phyloP scores from a whole-genome alignment of 148 eudicot genomes.

The Silene latifolia region DNA sequence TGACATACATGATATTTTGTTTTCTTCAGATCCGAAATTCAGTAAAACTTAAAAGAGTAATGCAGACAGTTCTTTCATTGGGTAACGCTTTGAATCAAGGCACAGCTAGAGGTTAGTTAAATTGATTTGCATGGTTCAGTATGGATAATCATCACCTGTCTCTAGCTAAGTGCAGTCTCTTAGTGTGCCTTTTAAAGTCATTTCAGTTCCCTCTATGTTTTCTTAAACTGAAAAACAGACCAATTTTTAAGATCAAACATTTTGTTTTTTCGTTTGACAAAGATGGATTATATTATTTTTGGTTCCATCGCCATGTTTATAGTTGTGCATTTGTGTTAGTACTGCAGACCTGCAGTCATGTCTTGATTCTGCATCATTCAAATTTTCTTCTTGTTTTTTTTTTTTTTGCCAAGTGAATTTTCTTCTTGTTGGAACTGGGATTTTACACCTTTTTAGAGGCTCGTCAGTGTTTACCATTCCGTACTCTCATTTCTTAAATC shows the following conservation, averaged over 20 bases:
- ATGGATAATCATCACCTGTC: neutral
- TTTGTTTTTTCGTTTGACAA: neutral
- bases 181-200: neutral
- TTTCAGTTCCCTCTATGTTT: neutral
- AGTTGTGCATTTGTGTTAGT: neutral
- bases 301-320: neutral
- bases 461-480: neutral
- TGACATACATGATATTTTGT: constrained; percentile 18
- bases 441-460: neutral
- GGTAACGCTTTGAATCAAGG: constrained; percentile 97
- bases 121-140: neutral
- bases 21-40: constrained; percentile 73
- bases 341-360: neutral
- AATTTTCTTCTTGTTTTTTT: neutral
- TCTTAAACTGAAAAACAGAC: neutral
- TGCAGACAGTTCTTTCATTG: constrained; percentile 87
- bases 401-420: too few relatives aligned
- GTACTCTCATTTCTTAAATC: neutral
- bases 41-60: constrained; percentile 61
- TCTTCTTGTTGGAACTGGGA: neutral
- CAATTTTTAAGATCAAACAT: neutral
- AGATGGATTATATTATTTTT: neutral
- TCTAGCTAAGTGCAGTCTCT: neutral
- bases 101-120: constrained; percentile 81
- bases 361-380: neutral